A percentile compares a stretch with the other conserved stretches of the same genome.
phyloP scores from a whole-genome alignment of 2,329 filamentous ascomycete genomes.

The Cladosporium oxysporum region DNA sequence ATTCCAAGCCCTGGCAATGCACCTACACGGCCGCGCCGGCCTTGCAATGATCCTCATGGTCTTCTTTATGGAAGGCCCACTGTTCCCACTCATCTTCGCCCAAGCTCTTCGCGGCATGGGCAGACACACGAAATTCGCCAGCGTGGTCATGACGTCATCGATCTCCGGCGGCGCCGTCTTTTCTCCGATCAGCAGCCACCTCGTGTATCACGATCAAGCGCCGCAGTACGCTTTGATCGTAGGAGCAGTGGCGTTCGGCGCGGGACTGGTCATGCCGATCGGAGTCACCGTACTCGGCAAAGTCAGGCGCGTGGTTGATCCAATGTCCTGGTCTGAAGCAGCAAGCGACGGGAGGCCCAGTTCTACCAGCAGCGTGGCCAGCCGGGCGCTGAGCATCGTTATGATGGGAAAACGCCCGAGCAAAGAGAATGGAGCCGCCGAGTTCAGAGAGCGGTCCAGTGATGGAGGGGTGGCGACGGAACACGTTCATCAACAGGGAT shows the following conservation, averaged over 20 bases:
- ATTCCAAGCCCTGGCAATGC: slow-evolving; percentile 55
- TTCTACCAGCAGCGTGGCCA: slow-evolving; percentile 34
- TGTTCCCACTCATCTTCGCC: slow-evolving; percentile 61
- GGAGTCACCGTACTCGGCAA: slow-evolving; percentile 53
- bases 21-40: slow-evolving; percentile 46
- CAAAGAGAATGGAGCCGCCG: slow-evolving; percentile 25
- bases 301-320: slow-evolving; percentile 51
- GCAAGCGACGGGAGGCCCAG: slow-evolving; percentile 25
- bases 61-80: slow-evolving; percentile 62
- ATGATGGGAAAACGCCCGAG: slow-evolving; percentile 31
- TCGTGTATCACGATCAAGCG: slow-evolving; percentile 42
- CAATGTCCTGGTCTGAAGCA: slow-evolving; percentile 29
- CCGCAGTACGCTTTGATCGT: slow-evolving; percentile 55
- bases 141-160: slow-evolving; percentile 55
- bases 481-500: not conserved
- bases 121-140: slow-evolving; percentile 58
- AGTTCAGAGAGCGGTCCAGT: slow-evolving; percentile 28
- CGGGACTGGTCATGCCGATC: slow-evolving; percentile 55
- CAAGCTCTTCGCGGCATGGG: slow-evolving; percentile 60
- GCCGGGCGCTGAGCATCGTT: slow-evolving; percentile 36
- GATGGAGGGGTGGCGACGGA: not conserved
- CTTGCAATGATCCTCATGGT: slow-evolving; percentile 53
- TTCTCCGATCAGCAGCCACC: slow-evolving; percentile 56
- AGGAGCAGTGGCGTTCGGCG: slow-evolving; percentile 53
- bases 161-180: slow-evolving; percentile 58